A percentile compares a stretch with the other conserved stretches of the same genome.
These are phyloP conservation scores for Cryomyces antarcticus DNA, from an alignment of 495 filamentous ascomycete genomes.

Conservation along the genomic window DNA sequence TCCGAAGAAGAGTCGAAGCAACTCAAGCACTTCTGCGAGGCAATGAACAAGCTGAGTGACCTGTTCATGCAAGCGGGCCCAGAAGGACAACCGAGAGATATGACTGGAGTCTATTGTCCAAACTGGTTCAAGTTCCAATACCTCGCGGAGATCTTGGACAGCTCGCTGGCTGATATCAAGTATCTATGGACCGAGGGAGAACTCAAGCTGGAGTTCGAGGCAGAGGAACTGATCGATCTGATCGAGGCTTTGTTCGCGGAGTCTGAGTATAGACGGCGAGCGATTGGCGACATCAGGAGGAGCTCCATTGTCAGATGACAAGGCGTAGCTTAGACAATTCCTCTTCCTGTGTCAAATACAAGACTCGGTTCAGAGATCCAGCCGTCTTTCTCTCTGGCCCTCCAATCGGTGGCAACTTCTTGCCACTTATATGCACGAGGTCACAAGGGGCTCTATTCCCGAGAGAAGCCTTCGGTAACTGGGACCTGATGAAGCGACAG, in stretches of 20 bases:
- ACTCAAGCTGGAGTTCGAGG: conserved; percentile 60
- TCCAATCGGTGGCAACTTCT: too few species aligned
- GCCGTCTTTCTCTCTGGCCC: too few species aligned
- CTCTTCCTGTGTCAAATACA: too few species aligned
- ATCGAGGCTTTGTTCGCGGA: conserved; percentile 83
- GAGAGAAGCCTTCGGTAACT: too few species aligned
- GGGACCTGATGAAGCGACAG: too few species aligned
- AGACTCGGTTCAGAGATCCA: too few species aligned
- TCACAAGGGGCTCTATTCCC: too few species aligned
- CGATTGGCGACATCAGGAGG: conserved; percentile 55
- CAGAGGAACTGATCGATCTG: conserved; percentile 71
- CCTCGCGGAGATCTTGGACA: conserved; percentile 72
- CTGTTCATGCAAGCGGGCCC: conserved; percentile 39
- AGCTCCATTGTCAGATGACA: too few species aligned
- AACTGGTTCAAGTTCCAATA: conserved; percentile 85
- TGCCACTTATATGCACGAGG: too few species aligned
- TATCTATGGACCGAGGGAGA: conserved; percentile 78
- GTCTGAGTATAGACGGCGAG: conserved; percentile 51
- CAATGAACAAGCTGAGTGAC: conserved; percentile 50
- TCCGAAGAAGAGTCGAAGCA: conserved; percentile 69
- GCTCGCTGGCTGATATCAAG: conserved; percentile 70
- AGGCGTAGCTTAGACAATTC: too few species aligned
- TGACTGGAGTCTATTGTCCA: conserved; percentile 58
- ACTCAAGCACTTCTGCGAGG: conserved; percentile 50
- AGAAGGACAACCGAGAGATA: conserved; percentile 15